Conservation (phyloP, 1,139 yeast species). For the Scheffersomyces titani region DNA sequence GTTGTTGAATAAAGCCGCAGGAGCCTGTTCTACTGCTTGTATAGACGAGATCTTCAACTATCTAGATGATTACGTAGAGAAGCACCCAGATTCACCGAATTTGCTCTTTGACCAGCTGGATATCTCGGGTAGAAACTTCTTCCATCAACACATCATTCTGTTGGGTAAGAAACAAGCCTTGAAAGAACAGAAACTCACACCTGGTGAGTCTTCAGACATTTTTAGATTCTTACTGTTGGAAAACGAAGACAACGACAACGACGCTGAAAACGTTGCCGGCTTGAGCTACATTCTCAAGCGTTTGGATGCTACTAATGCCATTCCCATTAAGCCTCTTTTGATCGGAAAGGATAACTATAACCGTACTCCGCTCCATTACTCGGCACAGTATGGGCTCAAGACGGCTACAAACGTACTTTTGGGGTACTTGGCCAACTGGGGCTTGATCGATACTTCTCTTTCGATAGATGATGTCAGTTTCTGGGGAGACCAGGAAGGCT, state of each 20-base stretch:
- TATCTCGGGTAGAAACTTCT: slow-evolving; percentile 78
- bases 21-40: slow-evolving; percentile 51
- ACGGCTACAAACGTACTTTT: slow-evolving; percentile 61
- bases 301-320: slow-evolving; percentile 40
- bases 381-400: slow-evolving; percentile 83
- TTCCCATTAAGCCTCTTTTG: slow-evolving; percentile 49
- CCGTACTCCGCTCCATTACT: slow-evolving; percentile 88
- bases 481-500: slow-evolving; percentile 86
- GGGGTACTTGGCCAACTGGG: slow-evolving; percentile 36
- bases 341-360: slow-evolving; percentile 71
- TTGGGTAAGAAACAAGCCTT: slow-evolving; percentile 58
- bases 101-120: slow-evolving; percentile 60
- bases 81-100: slow-evolving; percentile 22
- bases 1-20: slow-evolving; percentile 65
- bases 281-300: slow-evolving; percentile 54
- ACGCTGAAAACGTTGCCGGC: slow-evolving; percentile 36
- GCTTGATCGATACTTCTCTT: slow-evolving; percentile 33
- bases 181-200: slow-evolving; percentile 28
- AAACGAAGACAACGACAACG: slow-evolving; percentile 65
- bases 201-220: slow-evolving; percentile 38
- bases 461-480: slow-evolving; percentile 58
- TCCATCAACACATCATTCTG: slow-evolving; percentile 79
- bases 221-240: slow-evolving; percentile 31
- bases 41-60: slow-evolving; percentile 52
- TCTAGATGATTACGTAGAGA: slow-evolving; percentile 15